These are phyloP conservation scores for Polygonum maritimum DNA, from an alignment of 148 eudicot genomes.

Conservation along the genomic window DNA sequence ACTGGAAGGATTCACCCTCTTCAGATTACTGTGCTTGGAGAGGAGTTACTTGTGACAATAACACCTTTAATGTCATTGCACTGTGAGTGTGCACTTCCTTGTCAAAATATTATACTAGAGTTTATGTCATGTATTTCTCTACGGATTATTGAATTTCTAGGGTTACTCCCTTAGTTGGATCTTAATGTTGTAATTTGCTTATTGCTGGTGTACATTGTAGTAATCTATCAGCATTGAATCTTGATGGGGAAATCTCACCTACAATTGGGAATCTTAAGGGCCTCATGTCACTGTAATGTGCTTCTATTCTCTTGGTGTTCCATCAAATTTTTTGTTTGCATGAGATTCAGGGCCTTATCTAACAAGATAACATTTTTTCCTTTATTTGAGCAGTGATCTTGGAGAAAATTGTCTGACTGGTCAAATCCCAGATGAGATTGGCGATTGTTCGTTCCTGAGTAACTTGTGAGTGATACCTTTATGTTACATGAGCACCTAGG, in stretches of 20 bases:
- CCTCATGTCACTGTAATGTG: constrained; percentile 56
- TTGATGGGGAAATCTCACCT: constrained; percentile 93
- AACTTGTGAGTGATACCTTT: constrained; percentile 55
- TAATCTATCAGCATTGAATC: constrained; percentile 84
- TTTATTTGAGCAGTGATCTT: constrained; percentile 54
- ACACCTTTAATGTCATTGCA: constrained; percentile 70
- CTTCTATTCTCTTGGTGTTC: not conserved
- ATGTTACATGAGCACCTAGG: not conserved
- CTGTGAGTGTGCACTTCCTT: constrained; percentile 54
- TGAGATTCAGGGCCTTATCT: not conserved
- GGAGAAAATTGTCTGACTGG: constrained; percentile 75
- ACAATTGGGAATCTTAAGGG: constrained; percentile 72
- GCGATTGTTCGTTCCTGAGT: constrained; percentile 64
- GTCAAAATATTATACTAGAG: no score
- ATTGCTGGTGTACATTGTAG: constrained; percentile 31
- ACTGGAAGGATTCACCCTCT: constrained; percentile 85
- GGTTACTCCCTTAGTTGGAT: not conserved
- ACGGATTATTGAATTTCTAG: not conserved
- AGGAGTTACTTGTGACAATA: constrained; percentile 83
- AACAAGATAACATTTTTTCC: not conserved
- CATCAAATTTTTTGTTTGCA: not conserved
- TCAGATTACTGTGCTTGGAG: constrained; percentile 91
- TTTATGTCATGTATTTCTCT: not conserved
- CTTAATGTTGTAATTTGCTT: constrained; percentile 12
- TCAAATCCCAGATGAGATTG: constrained; percentile 97